Evolutionary conservation across 1,139 yeast species (phyloP).

Genomic region (Tardiomyces digboiensis): DNA sequence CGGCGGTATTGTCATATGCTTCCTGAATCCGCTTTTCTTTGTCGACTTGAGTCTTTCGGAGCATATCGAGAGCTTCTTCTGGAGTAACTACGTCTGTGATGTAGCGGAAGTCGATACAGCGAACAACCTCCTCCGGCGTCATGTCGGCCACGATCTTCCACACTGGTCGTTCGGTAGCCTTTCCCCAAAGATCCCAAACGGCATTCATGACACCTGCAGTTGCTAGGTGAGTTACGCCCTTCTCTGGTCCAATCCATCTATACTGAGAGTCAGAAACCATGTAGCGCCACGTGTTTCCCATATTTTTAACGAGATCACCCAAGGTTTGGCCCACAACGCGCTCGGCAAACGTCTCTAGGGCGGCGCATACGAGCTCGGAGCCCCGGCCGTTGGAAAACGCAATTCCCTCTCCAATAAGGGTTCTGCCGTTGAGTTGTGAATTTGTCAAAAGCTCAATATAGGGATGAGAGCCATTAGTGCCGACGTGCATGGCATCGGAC

Average conservation of each 20-base stretch:
- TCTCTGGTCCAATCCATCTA: conserved; percentile 31
- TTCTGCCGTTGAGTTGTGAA: conserved; percentile 14
- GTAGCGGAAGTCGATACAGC: conserved; percentile 27
- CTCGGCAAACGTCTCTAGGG: conserved; percentile 17
- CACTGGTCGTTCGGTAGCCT: conserved; percentile 22
- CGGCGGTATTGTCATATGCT: conserved; percentile 29
- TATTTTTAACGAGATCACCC: conserved; percentile 21
- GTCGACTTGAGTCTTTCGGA: conserved; percentile 21
- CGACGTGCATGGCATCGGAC: conserved; percentile 30
- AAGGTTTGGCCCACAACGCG: conserved; percentile 18
- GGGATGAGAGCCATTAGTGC: conserved; percentile 26
- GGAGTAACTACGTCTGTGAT: conserved; percentile 28
- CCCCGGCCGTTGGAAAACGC: conserved; percentile 23
- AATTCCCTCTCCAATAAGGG: conserved; percentile 14
- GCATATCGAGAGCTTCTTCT: conserved; percentile 25
- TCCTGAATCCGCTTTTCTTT: conserved; percentile 27
- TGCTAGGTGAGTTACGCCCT: conserved; percentile 26
- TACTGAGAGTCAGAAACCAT: conserved; percentile 27
- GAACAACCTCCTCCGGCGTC: conserved; percentile 28
- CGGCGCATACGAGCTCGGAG: conserved; percentile 17
- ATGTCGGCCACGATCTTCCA: conserved; percentile 26
- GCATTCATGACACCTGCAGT: conserved; percentile 24
- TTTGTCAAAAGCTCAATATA: conserved; percentile 15
- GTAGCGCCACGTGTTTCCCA: conserved; percentile 29
- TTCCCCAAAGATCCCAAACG: conserved; percentile 30